phyloP scores from a whole-genome alignment of 192 early-diverging fungal species.

The Entomortierella lignicola region DNA sequence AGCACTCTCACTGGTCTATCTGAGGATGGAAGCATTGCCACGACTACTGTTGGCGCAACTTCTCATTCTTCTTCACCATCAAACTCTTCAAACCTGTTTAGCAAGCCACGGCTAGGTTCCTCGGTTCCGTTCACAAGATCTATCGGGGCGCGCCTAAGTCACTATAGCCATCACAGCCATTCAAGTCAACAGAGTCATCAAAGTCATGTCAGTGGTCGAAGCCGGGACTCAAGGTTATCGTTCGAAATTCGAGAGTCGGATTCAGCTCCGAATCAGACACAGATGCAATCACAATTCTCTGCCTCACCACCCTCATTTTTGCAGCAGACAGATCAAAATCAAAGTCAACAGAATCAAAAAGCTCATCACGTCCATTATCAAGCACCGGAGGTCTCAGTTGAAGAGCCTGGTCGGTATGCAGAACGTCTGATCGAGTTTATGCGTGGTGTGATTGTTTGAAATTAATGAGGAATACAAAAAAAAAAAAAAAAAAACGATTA shows the following conservation, averaged over 20 bases:
- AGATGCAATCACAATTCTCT: not conserved
- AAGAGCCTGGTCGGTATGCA: slow-evolving; percentile 46
- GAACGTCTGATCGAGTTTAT: slow-evolving; percentile 46
- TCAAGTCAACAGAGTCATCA: slow-evolving; percentile 43
- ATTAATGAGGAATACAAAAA: too few relatives aligned
- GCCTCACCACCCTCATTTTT: not conserved
- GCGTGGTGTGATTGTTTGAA: slow-evolving; percentile 30
- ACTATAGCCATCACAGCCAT: slow-evolving; percentile 38
- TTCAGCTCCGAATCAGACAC: not conserved
- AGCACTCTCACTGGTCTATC: not conserved
- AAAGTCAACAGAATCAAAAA: not conserved
- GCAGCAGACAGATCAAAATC: not conserved
- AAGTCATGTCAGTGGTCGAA: slow-evolving; percentile 37
- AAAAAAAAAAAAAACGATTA: too few relatives aligned
- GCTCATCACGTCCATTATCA: slow-evolving; percentile 1
- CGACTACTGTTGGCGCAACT: not conserved
- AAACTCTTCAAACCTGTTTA: not conserved
- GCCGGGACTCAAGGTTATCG: slow-evolving; percentile 32
- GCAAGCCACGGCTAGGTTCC: not conserved
- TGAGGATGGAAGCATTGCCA: not conserved
- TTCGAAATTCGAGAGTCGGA: slow-evolving; percentile 22
- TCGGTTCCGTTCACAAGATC: slow-evolving; percentile 25
- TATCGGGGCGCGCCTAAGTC: slow-evolving; percentile 22
- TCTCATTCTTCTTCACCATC: not conserved
- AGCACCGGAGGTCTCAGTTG: slow-evolving; percentile 35